Evolutionary conservation across 2,329 filamentous ascomycete genomes (phyloP).

Genomic region (Stromatinia cepivora): DNA sequence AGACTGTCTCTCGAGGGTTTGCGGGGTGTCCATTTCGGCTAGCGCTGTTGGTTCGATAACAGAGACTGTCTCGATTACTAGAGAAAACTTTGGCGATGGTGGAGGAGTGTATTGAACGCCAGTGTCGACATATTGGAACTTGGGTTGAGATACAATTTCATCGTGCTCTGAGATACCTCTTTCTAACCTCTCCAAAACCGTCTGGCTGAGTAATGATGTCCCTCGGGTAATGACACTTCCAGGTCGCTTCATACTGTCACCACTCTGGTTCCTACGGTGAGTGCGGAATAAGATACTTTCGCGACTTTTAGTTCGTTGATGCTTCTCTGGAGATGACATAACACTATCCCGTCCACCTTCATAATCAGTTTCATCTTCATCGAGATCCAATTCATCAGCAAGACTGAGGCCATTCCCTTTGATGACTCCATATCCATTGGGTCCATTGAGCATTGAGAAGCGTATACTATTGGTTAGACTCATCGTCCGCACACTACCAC

Average conservation of each 20-base stretch:
- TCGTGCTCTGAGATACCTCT: slow-evolving; percentile 54
- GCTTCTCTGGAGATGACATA: slow-evolving; percentile 50
- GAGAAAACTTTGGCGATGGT: slow-evolving; percentile 61
- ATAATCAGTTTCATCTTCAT: slow-evolving; percentile 68
- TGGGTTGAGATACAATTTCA: slow-evolving; percentile 44
- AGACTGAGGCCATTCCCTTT: slow-evolving; percentile 72
- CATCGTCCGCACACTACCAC: slow-evolving; percentile 70
- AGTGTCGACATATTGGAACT: slow-evolving; percentile 67
- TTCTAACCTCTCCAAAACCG: slow-evolving; percentile 57
- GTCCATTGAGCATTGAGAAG: slow-evolving; percentile 67
- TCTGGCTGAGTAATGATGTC: slow-evolving; percentile 54
- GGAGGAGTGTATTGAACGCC: slow-evolving; percentile 83
- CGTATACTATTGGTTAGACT: slow-evolving; percentile 72
- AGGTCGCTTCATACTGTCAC: slow-evolving; percentile 57
- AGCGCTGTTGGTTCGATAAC: slow-evolving; percentile 46
- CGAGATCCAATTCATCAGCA: slow-evolving; percentile 87
- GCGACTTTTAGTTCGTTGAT: slow-evolving; percentile 56
- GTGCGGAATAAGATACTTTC: slow-evolving; percentile 54
- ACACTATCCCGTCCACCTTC: slow-evolving; percentile 67
- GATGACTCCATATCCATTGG: slow-evolving; percentile 50
- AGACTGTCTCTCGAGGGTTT: slow-evolving; percentile 36
- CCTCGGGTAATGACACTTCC: slow-evolving; percentile 54
- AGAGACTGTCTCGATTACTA: slow-evolving; percentile 43
- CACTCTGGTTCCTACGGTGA: slow-evolving; percentile 58
- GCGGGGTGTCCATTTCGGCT: neutral